Evolutionary conservation across 352 stramenopile genomes (phyloP).

Genomic region (Phytophthora parvispora): DNA sequence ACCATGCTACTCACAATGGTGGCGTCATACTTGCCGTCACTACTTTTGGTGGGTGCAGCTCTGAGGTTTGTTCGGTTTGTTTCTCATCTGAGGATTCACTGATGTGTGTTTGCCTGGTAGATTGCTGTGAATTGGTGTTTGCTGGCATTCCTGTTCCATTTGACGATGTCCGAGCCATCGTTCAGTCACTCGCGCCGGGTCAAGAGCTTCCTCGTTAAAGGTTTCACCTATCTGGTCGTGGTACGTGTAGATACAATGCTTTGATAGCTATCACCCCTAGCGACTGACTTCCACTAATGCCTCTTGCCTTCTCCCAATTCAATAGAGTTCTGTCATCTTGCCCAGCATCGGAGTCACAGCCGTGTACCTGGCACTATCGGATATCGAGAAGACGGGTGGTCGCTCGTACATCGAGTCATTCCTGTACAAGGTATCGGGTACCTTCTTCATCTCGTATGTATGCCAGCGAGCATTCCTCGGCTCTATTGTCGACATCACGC

Average conservation of each 20-base stretch:
- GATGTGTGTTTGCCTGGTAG: slow-evolving; percentile 29
- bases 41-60: slow-evolving; percentile 61
- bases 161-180: slow-evolving; percentile 74
- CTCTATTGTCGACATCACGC: slow-evolving; percentile 78
- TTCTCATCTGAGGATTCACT: too few relatives aligned
- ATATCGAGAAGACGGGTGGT: slow-evolving; percentile 56
- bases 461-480: slow-evolving; percentile 84
- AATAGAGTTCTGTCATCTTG: slow-evolving; percentile 81
- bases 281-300: not conserved
- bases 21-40: slow-evolving; percentile 76
- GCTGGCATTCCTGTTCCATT: slow-evolving; percentile 73
- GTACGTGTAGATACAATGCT: slow-evolving; percentile 36
- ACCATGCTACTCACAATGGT: slow-evolving; percentile 68
- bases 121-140: slow-evolving; percentile 84
- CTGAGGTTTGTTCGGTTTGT: not conserved
- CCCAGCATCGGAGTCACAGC: slow-evolving; percentile 84
- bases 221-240: slow-evolving; percentile 83
- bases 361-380: slow-evolving; percentile 78
- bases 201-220: slow-evolving; percentile 78
- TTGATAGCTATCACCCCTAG: not conserved
- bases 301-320: not conserved
- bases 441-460: slow-evolving; percentile 91
- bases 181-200: slow-evolving; percentile 75
- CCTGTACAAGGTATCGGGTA: slow-evolving; percentile 86
- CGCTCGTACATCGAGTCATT: slow-evolving; percentile 83